Conservation (phyloP, 257 asterid species). For the Ilex aquifolium region DNA sequence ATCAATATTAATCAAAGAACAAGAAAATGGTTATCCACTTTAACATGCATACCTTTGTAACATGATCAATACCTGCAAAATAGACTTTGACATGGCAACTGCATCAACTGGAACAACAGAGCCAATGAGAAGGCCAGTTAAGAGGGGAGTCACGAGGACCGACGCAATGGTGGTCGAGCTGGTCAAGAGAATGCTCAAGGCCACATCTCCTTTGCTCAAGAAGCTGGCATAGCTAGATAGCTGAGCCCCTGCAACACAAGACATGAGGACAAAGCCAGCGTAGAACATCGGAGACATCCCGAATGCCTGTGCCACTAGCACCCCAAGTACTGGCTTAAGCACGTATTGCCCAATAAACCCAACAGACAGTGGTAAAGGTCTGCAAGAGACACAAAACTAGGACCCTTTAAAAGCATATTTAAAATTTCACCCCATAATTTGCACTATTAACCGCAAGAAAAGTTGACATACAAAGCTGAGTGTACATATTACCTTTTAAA, state of each 20-base stretch:
- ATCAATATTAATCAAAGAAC: constrained; percentile 2
- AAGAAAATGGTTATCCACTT: background rate
- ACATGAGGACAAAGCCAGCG: constrained; percentile 80
- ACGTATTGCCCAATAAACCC: constrained; percentile 79
- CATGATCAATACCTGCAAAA: constrained; percentile 65
- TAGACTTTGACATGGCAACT: constrained; percentile 90
- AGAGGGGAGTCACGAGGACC: constrained; percentile 72
- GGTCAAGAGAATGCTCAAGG: constrained; percentile 87
- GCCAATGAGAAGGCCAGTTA: constrained; percentile 91
- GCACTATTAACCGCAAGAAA: background rate
- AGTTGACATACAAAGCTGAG: background rate
- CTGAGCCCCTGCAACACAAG: constrained; percentile 98
- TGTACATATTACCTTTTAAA: constrained; percentile 56
- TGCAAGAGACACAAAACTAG: constrained; percentile 26
- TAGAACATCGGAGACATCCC: constrained; percentile 75
- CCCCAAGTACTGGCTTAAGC: constrained; percentile 86
- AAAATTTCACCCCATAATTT: background rate
- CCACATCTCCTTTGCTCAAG: constrained; percentile 92
- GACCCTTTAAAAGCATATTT: background rate
- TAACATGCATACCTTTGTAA: background rate
- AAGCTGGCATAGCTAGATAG: constrained; percentile 94
- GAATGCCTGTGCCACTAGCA: constrained; percentile 69
- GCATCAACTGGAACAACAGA: constrained; percentile 97
- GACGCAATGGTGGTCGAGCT: constrained; percentile 93
- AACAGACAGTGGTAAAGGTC: constrained; percentile 73